A percentile compares a stretch with the other conserved stretches of the same genome.
Evolutionary conservation across 1,139 yeast species (phyloP).

Genomic region (Candida albicans): DNA sequence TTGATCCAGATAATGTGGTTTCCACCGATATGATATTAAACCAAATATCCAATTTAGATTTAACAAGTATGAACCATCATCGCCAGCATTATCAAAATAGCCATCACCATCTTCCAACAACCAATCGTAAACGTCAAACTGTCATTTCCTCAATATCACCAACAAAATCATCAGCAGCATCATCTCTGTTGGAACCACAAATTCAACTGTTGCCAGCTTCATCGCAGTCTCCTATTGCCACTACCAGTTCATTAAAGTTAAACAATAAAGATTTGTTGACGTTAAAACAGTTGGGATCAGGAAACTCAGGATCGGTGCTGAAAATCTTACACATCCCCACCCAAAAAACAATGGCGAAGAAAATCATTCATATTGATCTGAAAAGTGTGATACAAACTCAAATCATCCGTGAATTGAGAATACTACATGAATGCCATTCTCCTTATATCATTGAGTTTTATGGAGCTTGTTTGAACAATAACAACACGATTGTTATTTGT

Average conservation of each 20-base stretch:
- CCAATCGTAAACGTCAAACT: constrained; percentile 38
- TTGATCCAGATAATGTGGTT: constrained; percentile 31
- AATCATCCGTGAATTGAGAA: constrained; percentile 82
- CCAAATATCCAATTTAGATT: constrained; percentile 34
- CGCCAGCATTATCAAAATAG: constrained; percentile 6
- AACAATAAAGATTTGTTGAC: constrained; percentile 70
- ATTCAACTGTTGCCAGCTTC: constrained; percentile 10
- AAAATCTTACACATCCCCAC: constrained; percentile 88
- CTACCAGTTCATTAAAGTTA: constrained; percentile 47
- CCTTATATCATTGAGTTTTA: constrained; percentile 85
- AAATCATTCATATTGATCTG: constrained; percentile 82
- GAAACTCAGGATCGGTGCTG: constrained; percentile 91
- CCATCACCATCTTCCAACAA: constrained; percentile 7
- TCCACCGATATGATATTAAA: constrained; percentile 27
- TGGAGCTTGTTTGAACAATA: constrained; percentile 77
- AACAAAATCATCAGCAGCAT: constrained; percentile 33
- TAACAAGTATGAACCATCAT: constrained; percentile 12
- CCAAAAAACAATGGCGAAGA: constrained; percentile 86
- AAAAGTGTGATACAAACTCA: constrained; percentile 81
- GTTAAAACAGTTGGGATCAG: constrained; percentile 80
- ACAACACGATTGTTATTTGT: constrained; percentile 72
- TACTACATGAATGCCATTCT: constrained; percentile 84
- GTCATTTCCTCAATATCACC: constrained; percentile 48
- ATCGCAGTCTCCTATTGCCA: constrained; percentile 33
- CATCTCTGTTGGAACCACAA: constrained; percentile 19